A percentile compares a stretch with the other conserved stretches of the same genome.
Conservation (phyloP, 805 yeast species). For the Limtongia smithiae region DNA sequence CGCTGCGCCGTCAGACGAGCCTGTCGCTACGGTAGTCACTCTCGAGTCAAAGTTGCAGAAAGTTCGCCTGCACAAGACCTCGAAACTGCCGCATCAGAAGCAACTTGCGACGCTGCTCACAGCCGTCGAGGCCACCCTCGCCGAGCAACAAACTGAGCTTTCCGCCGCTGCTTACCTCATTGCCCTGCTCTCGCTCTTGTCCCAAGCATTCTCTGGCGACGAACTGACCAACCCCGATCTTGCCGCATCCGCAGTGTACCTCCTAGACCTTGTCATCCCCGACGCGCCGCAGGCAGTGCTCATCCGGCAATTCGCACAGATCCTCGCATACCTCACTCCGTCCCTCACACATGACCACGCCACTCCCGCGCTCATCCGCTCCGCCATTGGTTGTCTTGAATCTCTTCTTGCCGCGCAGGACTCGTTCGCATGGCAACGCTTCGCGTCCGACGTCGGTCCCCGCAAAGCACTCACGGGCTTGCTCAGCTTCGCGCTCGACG, state of each 20-base stretch:
- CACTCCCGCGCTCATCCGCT: constrained; percentile 75
- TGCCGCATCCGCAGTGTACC: constrained; percentile 60
- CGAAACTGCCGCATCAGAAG: constrained; percentile 84
- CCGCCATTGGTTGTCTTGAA: constrained; percentile 84
- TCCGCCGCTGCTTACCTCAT: constrained; percentile 81
- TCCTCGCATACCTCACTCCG: constrained; percentile 76
- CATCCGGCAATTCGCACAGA: constrained; percentile 69
- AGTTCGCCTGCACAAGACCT: constrained; percentile 65
- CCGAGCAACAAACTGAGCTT: constrained; percentile 55
- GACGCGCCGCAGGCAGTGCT: constrained; percentile 61
- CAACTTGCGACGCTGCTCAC: constrained; percentile 58
- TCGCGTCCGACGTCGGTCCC: constrained; percentile 44
- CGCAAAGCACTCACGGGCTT: constrained; percentile 76
- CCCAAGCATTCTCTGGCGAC: constrained; percentile 60
- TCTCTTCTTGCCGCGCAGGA: constrained; percentile 76
- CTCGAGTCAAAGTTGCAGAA: constrained; percentile 61
- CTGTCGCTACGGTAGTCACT: no score
- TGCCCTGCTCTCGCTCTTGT: constrained; percentile 75
- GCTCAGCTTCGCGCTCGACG: constrained; percentile 68
- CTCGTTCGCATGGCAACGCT: constrained; percentile 65
- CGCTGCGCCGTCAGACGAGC: no score
- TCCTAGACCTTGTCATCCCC: constrained; percentile 76
- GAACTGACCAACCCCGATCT: constrained; percentile 55
- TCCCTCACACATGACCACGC: constrained; percentile 58
- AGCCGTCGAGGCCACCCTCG: constrained; percentile 86